Base-by-base conservation (phyloP, 2,329 filamentous ascomycete species). In the Trichothecium sympodiale region DNA sequence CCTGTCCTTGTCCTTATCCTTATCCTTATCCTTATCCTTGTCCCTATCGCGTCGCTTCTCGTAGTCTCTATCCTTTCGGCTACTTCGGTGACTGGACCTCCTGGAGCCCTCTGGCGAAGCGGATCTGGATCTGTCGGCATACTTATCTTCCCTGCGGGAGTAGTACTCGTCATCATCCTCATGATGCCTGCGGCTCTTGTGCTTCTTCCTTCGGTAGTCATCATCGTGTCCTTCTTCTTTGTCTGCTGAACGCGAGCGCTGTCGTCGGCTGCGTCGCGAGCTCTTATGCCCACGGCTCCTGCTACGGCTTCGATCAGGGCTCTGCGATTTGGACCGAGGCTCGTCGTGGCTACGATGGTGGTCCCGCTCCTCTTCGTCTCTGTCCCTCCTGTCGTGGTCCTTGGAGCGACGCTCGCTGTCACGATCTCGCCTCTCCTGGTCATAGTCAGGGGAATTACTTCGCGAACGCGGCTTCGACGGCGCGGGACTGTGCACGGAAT, bases 71-170 rank as follows among this genome's bases (percentile, higher is more conserved):
- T 66, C 60, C 38, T 59, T 60, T 29, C 68, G 69, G 35, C 72
- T 77, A 45, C 75, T 77, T 41, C 75, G 73, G 46, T 77, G 73
- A 33, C 67, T 65, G 17, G 72, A 69, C 36, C 68, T 59, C 43
- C 69, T 74, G 27, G 67, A 67, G 8, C 69, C 67, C 10, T 75
- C 72, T 2, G 71, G 72, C 3, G 83, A 85, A 5, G 68, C 67
- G 5, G 81, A 84, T 38, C 80, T 69, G 1, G 78, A 77, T 34
- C 71, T 69, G 33, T 76, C 69, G 10, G 62, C 60, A 44, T 65
- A 49, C 43, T 64, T 62, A 33, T 65, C 59, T 43, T 59, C 54
- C 38, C 44, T 44, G 27, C 55, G 54, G 29, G 53, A 48, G n/a
- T 48, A 34, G 42, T 70, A 62, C 34, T 65, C 62, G n/a, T 69